Conservation (phyloP, 257 asterid genomes). For the Pogostemon cablin region DNA sequence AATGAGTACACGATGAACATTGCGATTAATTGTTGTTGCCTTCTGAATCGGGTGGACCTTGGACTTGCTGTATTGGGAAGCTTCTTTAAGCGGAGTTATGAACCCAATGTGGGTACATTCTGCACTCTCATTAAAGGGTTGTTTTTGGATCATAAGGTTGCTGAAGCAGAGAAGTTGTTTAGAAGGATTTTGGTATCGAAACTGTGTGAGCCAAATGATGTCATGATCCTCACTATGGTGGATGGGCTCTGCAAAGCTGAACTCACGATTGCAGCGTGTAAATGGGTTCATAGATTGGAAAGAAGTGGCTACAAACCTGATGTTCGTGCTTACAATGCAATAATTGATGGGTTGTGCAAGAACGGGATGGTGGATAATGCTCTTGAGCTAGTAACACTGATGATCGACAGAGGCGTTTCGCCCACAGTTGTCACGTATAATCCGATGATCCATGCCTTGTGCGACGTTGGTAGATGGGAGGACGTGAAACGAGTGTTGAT, state of each 20-base stretch:
- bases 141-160: not conserved
- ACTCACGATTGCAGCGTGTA: conserved; percentile 5
- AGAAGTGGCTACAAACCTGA: conserved; percentile 4
- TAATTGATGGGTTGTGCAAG: conserved; percentile 29
- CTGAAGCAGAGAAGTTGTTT: conserved; percentile 8
- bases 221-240: conserved; percentile 13
- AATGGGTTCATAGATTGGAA: conserved; percentile 27
- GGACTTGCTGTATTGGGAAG: not conserved
- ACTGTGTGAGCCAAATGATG: conserved; percentile 7
- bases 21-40: conserved; percentile 11
- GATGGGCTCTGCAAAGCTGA: conserved; percentile 31
- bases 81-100: not conserved
- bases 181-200: not conserved
- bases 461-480: conserved; percentile 32
- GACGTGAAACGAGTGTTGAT: conserved; percentile 21
- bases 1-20: conserved; percentile 21
- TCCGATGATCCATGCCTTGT: conserved; percentile 28
- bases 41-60: conserved; percentile 7
- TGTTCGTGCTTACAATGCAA: not conserved
- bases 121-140: conserved; percentile 15
- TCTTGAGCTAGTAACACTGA: conserved; percentile 15
- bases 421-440: conserved; percentile 12
- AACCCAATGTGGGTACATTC: conserved; percentile 7
- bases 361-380: conserved; percentile 31
- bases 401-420: conserved; percentile 22